These are phyloP conservation scores for Trapa incisa DNA, from an alignment of 345 rosid genomes.

Conservation along the genomic window DNA sequence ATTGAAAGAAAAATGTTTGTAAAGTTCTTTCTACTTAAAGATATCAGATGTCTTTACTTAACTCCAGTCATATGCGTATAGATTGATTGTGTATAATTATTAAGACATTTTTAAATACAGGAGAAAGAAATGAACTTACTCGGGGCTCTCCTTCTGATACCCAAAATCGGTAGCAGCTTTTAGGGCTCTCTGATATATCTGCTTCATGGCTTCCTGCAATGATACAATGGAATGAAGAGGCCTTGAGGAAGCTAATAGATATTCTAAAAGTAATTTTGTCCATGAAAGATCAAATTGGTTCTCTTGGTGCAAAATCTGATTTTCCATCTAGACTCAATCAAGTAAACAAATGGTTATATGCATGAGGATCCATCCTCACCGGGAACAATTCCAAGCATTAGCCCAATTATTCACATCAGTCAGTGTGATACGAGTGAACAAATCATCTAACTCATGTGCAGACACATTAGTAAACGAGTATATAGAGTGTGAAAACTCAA, in stretches of 20 bases:
- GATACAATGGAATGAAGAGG: neutral
- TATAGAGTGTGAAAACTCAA: no score
- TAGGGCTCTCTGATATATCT: conserved; percentile 71
- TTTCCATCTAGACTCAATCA: neutral
- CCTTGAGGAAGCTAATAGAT: neutral
- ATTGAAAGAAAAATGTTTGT: no score
- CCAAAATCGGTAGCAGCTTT: conserved; percentile 90
- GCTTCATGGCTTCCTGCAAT: conserved; percentile 88
- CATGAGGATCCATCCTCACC: no score
- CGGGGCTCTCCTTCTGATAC: conserved; percentile 85
- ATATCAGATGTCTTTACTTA: neutral
- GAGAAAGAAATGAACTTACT: conserved; percentile 41
- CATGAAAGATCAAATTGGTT: neutral
- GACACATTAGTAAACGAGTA: no score
- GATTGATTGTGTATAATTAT: neutral
- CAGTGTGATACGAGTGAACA: no score
- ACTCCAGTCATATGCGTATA: neutral
- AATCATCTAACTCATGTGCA: no score
- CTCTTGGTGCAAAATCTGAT: neutral
- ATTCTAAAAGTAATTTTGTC: neutral
- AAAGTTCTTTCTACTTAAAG: no score
- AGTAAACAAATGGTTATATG: neutral
- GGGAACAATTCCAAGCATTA: no score
- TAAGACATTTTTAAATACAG: neutral
- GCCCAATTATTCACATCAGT: no score